These are phyloP conservation scores for Trichoderma pleuroti DNA, from an alignment of 2,329 filamentous ascomycete species.

Conservation along the genomic window DNA sequence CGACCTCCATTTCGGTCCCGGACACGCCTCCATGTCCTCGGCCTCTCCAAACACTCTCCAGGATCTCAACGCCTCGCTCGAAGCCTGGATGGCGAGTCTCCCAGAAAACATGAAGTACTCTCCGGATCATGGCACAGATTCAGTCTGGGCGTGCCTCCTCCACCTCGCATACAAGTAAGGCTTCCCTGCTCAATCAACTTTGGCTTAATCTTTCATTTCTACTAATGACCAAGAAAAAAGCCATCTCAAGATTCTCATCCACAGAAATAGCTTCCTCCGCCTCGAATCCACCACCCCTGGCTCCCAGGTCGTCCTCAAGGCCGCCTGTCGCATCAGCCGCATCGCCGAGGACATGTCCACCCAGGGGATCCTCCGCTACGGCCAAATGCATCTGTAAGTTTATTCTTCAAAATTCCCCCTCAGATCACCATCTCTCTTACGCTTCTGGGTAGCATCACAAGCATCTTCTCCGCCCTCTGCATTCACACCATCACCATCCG, in stretches of 20 bases:
- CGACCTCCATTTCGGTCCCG: slow-evolving; percentile 37
- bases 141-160: slow-evolving; percentile 36
- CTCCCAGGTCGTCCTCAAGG: slow-evolving; percentile 30
- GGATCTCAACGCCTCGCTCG: slow-evolving; percentile 30
- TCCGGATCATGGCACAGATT: slow-evolving; percentile 33
- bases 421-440: background rate
- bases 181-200: background rate
- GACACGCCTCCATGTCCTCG: slow-evolving; percentile 26
- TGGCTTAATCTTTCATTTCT: background rate
- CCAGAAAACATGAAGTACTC: slow-evolving; percentile 31
- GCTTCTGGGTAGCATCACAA: slow-evolving; percentile 31
- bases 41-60: slow-evolving; percentile 9
- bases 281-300: slow-evolving; percentile 28
- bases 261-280: slow-evolving; percentile 34
- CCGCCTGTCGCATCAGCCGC: slow-evolving; percentile 35
- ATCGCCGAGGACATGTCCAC: slow-evolving; percentile 40
- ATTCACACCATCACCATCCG: slow-evolving; percentile 38
- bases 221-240: slow-evolving; percentile 20
- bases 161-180: slow-evolving; percentile 37
- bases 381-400: slow-evolving; percentile 38
- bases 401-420: background rate
- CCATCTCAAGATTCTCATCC: slow-evolving; percentile 36
- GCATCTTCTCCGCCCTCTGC: slow-evolving; percentile 37
- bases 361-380: slow-evolving; percentile 33
- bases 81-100: slow-evolving; percentile 35